Conservation (phyloP, 108 stramenopile species). For the Skeletonema grethae region DNA sequence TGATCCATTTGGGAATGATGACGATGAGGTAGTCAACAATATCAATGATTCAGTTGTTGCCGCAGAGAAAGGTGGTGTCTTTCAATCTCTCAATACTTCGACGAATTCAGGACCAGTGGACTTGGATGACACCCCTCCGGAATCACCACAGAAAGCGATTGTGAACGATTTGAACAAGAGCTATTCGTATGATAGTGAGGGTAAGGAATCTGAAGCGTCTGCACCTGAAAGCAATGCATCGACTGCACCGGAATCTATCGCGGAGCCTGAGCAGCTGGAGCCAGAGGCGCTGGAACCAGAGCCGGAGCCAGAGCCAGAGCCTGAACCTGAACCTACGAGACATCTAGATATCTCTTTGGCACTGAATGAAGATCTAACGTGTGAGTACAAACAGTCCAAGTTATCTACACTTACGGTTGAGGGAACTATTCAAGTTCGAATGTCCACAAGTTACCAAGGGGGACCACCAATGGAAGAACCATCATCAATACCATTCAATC, state of each 20-base stretch:
- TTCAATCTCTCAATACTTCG: not conserved
- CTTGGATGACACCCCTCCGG: conserved; percentile 1
- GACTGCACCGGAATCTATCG: conserved; percentile 1
- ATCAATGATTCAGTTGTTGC: not conserved
- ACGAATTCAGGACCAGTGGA: not conserved
- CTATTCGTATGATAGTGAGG: conserved; percentile 39
- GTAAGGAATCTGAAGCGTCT: conserved; percentile 6
- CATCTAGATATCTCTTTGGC: conserved; percentile 55
- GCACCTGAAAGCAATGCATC: not conserved
- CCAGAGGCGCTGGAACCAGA: conserved; percentile 5
- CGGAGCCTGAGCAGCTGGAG: conserved; percentile 8
- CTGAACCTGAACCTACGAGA: conserved; percentile 11
- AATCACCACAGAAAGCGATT: conserved; percentile 1
- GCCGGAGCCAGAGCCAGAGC: conserved; percentile 2
- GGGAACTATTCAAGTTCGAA: conserved; percentile 74
- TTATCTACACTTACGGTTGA: conserved; percentile 75
- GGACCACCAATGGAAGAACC: conserved; percentile 12
- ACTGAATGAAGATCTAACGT: conserved; percentile 87
- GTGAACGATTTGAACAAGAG: conserved; percentile 21
- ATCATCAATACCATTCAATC: conserved; percentile 57
- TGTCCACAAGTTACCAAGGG: conserved; percentile 18
- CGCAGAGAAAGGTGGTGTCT: not conserved
- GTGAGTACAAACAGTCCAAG: conserved; percentile 81
- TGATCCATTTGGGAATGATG: conserved; percentile 46
- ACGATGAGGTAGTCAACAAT: conserved; percentile 1